Conservation (phyloP, 73 alveolate species). For the Paramecium sonneborni region DNA sequence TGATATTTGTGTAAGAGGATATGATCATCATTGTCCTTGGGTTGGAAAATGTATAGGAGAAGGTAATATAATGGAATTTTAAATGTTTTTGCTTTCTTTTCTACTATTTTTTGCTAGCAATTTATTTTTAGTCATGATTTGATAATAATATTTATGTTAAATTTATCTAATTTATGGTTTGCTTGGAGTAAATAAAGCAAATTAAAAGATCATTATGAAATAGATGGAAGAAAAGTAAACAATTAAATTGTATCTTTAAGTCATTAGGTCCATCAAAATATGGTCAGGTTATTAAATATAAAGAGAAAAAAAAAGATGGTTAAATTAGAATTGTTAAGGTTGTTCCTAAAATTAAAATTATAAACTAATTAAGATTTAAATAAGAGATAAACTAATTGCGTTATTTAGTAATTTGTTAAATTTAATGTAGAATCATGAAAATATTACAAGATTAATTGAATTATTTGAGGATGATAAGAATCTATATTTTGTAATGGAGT, state of each 20-base stretch:
- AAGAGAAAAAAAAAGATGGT: slow-evolving; percentile 29
- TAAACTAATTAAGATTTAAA: neutral
- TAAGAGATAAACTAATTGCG: slow-evolving; percentile 1
- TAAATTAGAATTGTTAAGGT: neutral
- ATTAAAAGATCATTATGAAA: neutral
- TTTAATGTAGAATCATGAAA: neutral
- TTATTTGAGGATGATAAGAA: slow-evolving; percentile 24
- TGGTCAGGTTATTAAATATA: neutral
- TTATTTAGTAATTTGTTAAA: neutral
- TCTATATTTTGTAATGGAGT: slow-evolving; percentile 4
- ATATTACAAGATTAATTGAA: neutral
- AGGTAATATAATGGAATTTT: slow-evolving; percentile 66
- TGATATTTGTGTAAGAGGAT: slow-evolving; percentile 71
- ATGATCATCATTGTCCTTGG: slow-evolving; percentile 92
- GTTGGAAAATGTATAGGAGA: slow-evolving; percentile 85
- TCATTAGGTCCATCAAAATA: neutral
- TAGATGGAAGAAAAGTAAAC: neutral
- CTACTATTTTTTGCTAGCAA: neutral
- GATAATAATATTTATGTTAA: neutral
- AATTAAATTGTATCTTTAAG: neutral
- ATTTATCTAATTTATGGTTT: neutral
- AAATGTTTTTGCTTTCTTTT: slow-evolving; percentile 58
- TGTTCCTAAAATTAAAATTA: neutral
- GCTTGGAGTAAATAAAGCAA: slow-evolving; percentile 25
- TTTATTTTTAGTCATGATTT: neutral